phyloP scores from a whole-genome alignment of 805 yeast species.

The Kodamaea leandrae region DNA sequence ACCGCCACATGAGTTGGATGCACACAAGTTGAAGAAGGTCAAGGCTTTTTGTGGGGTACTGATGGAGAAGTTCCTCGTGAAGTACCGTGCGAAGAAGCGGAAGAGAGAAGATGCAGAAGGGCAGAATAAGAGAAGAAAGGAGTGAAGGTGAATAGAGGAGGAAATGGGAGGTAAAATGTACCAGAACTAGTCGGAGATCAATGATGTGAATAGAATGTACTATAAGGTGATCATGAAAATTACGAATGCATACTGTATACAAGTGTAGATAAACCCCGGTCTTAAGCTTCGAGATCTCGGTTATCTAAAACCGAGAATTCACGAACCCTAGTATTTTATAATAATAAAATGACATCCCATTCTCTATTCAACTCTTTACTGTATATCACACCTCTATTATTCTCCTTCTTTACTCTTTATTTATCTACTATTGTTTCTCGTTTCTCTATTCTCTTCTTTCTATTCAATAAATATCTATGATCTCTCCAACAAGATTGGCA shows the following conservation, averaged over 20 bases:
- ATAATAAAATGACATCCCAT: no score
- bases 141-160: constrained; percentile 4
- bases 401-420: constrained; percentile 3
- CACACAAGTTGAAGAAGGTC: constrained; percentile 67
- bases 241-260: no score
- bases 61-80: constrained; percentile 63
- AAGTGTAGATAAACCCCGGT: no score
- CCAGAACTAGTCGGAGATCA: no score
- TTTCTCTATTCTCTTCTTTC: not conserved
- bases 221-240: no score
- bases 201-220: no score
- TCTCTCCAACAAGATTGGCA: constrained; percentile 39
- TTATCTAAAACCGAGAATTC: no score
- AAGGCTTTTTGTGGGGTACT: constrained; percentile 59
- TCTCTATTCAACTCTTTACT: no score
- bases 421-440: not conserved
- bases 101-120: constrained; percentile 13
- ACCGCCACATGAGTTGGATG: constrained; percentile 57
- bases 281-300: no score
- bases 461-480: constrained; percentile 7
- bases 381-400: not conserved
- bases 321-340: no score
- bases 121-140: constrained; percentile 8
- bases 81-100: constrained; percentile 41
- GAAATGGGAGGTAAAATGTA: constrained; percentile 3